phyloP scores from a whole-genome alignment of 257 asterid genomes.

The Jasminum sambac region DNA sequence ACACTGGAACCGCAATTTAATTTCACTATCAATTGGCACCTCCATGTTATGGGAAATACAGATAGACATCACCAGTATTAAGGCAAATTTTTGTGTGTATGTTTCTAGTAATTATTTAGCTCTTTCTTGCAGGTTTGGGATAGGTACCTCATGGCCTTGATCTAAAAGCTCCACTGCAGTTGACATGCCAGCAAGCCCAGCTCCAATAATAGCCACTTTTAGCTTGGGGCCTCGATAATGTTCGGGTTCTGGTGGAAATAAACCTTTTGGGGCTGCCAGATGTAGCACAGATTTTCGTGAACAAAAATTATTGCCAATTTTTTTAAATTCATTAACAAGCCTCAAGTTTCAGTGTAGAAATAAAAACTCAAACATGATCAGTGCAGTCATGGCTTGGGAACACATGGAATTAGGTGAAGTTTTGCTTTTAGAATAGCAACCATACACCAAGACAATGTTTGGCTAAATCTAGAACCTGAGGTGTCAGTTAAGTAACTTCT shows the following conservation, averaged over 20 bases:
- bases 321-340: neutral
- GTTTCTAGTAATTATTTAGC: neutral
- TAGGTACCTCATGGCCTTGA: conserved; percentile 96
- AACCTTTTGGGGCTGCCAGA: conserved; percentile 91
- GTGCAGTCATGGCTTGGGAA: neutral
- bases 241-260: conserved; percentile 96
- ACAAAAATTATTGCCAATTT: neutral
- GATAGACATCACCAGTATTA: neutral
- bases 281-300: conserved; percentile 23
- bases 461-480: neutral
- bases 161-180: conserved; percentile 99
- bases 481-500: neutral
- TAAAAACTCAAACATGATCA: conserved; percentile 17
- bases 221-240: conserved; percentile 93
- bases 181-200: conserved; percentile 99
- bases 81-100: neutral
- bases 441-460: neutral
- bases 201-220: conserved; percentile 93
- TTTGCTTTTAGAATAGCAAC: neutral
- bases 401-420: neutral
- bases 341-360: conserved; percentile 10
- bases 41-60: neutral
- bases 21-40: neutral
- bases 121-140: neutral
- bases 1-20: neutral